Evolutionary conservation across 495 filamentous ascomycete species (phyloP), one percentile per base, ranked within the genome.

Genomic region (Xylaria telfairii): DNA sequence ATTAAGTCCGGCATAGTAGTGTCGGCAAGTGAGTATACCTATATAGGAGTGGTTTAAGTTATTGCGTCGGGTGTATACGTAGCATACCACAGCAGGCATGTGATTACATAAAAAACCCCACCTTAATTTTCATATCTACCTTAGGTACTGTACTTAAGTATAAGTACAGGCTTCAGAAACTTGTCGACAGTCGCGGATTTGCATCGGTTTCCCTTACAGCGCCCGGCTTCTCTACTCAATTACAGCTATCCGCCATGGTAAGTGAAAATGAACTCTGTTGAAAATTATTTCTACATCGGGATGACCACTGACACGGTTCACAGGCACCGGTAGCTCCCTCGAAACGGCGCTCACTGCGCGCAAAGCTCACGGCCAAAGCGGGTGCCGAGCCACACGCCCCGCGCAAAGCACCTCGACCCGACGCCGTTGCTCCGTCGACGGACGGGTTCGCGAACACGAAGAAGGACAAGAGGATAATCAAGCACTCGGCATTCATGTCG

Each of bases 391-490:
- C 79, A 15, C 74, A 78, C 63, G 75, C 75, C 7, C 82, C 81
- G 37, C 83, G 80, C 72, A 81, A 82, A 73, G 77, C 80, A 6
- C 80, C 82, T 69, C 81, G 84, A 49, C 74, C 78, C 2, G 71
- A 82, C 67, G 81, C 84, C 68, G 68, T 76, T 7, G 75, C 77
- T 3, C 65, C 75, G 12, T 74, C 74, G 0, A 65, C 59, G 63
- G 81, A 84, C 77, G 47, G 65, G 62, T 91, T 92, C 78, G 83
- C 87, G 64, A 87, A 86, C 71, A 85, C 86, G 64, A 97, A 97
- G 79, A 89, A 86, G 75, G 91, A 93, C 81, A 96, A 94, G 80
- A 92, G 89, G 13, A 77, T 80, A 37, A 91, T 95, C 75, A 94
- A 93, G 74, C 92, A 91, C 82, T 88, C 90, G 5, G 78, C 88